A percentile compares a stretch with the other conserved stretches of the same genome.
Evolutionary conservation across 768 basidiomycete genomes (phyloP).

Genomic region (Serendipita sp.): DNA sequence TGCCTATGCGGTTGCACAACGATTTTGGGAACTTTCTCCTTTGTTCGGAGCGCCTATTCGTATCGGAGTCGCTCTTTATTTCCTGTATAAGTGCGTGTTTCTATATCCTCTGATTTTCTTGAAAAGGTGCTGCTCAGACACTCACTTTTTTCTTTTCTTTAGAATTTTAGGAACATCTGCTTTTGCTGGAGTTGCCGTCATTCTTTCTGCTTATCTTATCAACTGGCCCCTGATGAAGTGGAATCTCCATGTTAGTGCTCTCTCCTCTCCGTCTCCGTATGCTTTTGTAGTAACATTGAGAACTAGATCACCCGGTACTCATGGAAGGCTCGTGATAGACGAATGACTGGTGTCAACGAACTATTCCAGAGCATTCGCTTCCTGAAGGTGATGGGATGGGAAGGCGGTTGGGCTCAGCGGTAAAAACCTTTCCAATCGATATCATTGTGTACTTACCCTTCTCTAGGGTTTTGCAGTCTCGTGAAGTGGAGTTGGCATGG

Average conservation of each 20-base stretch:
- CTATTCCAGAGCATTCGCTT: constrained; percentile 60
- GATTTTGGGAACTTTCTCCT: constrained; percentile 58
- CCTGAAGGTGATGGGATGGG: constrained; percentile 61
- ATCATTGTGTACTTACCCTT: constrained; percentile 16
- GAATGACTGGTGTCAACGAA: constrained; percentile 63
- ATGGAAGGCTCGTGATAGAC: constrained; percentile 47
- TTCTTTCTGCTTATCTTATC: constrained; percentile 42
- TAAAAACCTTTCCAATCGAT: constrained; percentile 17
- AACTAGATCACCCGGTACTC: constrained; percentile 37
- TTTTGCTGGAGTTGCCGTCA: constrained; percentile 50
- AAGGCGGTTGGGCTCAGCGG: constrained; percentile 20
- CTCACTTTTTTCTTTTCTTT: neutral
- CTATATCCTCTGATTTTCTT: neutral
- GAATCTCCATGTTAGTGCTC: constrained; percentile 44
- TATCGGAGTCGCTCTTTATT: constrained; percentile 48
- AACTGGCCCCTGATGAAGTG: constrained; percentile 57
- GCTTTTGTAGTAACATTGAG: neutral
- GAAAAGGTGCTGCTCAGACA: too few species aligned
- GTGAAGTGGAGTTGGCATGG: constrained; percentile 52
- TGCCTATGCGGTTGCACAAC: constrained; percentile 50
- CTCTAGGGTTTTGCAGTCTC: constrained; percentile 31
- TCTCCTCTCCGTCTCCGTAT: neutral
- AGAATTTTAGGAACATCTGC: constrained; percentile 70
- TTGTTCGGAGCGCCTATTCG: constrained; percentile 49
- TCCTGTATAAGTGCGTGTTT: constrained; percentile 48